Conservation (phyloP, 371 early-diverging fungal genomes). For the Catenaria anguillulae region DNA sequence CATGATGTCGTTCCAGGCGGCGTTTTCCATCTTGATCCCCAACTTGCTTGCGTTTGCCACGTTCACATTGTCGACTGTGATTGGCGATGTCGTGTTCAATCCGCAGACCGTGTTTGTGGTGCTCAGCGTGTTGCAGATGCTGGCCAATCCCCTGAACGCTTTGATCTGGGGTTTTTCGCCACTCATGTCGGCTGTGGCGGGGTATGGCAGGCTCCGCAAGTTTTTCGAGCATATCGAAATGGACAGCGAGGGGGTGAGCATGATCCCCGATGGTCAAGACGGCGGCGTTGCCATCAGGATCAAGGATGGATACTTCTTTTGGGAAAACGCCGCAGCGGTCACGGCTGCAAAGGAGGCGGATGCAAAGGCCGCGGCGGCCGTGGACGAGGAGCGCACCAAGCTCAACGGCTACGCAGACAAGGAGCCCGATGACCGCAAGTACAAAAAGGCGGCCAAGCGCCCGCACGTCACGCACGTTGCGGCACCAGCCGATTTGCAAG, state of each 20-base stretch:
- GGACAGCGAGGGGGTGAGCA: conserved; percentile 18
- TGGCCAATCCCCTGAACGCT: conserved; percentile 53
- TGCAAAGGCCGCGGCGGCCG: too few species aligned
- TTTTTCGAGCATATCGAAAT: conserved; percentile 63
- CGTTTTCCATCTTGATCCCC: conserved; percentile 61
- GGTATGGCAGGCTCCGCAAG: conserved; percentile 55
- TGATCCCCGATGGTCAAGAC: not conserved
- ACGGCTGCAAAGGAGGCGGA: conserved; percentile 52
- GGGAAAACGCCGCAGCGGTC: not conserved
- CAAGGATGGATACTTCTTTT: not conserved
- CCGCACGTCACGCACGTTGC: not conserved
- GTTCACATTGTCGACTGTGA: conserved; percentile 58
- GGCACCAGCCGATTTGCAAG: not conserved
- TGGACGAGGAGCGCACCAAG: not conserved
- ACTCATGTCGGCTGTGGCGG: conserved; percentile 64
- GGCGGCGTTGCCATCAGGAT: not conserved
- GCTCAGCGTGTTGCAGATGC: conserved; percentile 75
- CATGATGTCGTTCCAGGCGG: conserved; percentile 26
- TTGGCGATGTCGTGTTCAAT: conserved; percentile 46
- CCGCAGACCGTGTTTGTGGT: conserved; percentile 70
- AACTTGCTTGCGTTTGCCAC: conserved; percentile 73
- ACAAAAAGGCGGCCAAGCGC: not conserved
- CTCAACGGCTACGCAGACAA: not conserved
- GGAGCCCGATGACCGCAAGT: not conserved
- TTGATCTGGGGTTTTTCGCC: conserved; percentile 52